A percentile compares a stretch with the other conserved stretches of the same genome.
These are phyloP conservation scores for Ustanciosporium gigantosporum DNA, from an alignment of 1,284 basidiomycete species.

Conservation along the genomic window DNA sequence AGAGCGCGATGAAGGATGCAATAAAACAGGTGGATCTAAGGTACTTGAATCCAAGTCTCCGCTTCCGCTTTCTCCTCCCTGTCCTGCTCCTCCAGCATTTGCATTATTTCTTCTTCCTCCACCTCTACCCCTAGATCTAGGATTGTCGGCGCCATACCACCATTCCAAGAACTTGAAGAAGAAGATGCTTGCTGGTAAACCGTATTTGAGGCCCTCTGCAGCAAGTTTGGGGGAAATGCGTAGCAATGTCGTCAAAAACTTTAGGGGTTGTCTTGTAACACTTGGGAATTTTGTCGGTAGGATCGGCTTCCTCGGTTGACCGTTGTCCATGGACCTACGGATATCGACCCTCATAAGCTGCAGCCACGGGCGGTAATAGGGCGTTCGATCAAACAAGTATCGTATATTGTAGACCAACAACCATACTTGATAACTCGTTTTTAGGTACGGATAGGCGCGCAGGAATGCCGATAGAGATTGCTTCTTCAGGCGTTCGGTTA, in stretches of 20 bases:
- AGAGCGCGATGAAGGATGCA: constrained; percentile 1
- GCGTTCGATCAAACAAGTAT: constrained; percentile 85
- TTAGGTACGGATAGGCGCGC: constrained; percentile 75
- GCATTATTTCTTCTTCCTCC: constrained; percentile 11
- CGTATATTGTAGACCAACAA: constrained; percentile 78
- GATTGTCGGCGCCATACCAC: constrained; percentile 97
- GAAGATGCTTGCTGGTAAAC: constrained; percentile 90
- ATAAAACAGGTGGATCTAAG: constrained; percentile 6
- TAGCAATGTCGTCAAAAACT: constrained; percentile 21
- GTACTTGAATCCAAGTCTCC: constrained; percentile 8
- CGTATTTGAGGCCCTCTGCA: constrained; percentile 68
- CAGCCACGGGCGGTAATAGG: constrained; percentile 90
- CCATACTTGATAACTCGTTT: constrained; percentile 77
- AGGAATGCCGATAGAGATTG: background rate
- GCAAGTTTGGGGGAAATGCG: constrained; percentile 28
- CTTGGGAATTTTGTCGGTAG: constrained; percentile 37
- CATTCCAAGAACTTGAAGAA: constrained; percentile 97
- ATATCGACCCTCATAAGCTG: constrained; percentile 80
- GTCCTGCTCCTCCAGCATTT: constrained; percentile 2
- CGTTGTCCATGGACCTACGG: constrained; percentile 69
- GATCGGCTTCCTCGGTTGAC: constrained; percentile 23
- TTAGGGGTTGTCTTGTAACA: constrained; percentile 24
- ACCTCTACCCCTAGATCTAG: constrained; percentile 60
- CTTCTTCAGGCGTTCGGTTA: background rate
- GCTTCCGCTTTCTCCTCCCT: background rate